A percentile compares a stretch with the other conserved stretches of the same genome.
phyloP scores from a whole-genome alignment of 176 grass and related monocot species.

The Ensete ventricosum region DNA sequence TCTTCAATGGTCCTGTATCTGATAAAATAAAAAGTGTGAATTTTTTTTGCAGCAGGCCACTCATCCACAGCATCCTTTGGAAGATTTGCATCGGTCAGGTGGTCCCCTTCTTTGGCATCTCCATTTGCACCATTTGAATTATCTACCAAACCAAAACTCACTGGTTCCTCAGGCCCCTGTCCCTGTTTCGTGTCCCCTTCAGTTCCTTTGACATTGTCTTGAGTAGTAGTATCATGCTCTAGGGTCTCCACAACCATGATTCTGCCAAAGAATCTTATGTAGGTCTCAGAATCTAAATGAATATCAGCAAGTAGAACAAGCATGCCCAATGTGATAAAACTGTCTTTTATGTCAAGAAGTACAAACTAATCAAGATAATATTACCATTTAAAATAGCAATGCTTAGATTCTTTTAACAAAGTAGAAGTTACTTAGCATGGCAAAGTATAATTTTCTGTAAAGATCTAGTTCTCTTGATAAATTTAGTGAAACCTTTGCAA shows the following conservation, averaged over 20 bases:
- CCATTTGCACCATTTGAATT: slow-evolving; percentile 32
- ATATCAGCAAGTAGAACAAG: not conserved
- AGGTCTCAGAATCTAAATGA: not conserved
- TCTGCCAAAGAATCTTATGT: not conserved
- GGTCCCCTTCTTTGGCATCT: slow-evolving; percentile 23
- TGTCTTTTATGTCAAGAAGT: too few species aligned
- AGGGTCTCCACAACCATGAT: slow-evolving; percentile 77
- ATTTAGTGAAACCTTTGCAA: too few species aligned
- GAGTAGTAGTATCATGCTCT: slow-evolving; percentile 44
- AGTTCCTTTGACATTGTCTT: slow-evolving; percentile 39
- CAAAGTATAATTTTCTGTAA: too few species aligned
- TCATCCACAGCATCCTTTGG: slow-evolving; percentile 75
- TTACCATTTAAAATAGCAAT: too few species aligned
- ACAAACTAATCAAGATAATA: too few species aligned
- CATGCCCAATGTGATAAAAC: too few species aligned
- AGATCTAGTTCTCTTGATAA: too few species aligned
- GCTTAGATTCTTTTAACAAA: too few species aligned
- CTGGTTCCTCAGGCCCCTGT: slow-evolving; percentile 38
- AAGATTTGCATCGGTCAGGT: slow-evolving; percentile 26
- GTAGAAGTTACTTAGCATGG: too few species aligned
- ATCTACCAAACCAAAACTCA: slow-evolving; percentile 40
- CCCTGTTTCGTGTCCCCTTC: slow-evolving; percentile 33
- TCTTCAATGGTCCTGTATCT: slow-evolving; percentile 71
- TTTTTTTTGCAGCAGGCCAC: slow-evolving; percentile 71
- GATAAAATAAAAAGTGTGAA: slow-evolving; percentile 52